Percentiles rank a stretch among this genome's conserved stretches.
Conservation (phyloP, 345 rosid species). For the Gossypium anomalum region DNA sequence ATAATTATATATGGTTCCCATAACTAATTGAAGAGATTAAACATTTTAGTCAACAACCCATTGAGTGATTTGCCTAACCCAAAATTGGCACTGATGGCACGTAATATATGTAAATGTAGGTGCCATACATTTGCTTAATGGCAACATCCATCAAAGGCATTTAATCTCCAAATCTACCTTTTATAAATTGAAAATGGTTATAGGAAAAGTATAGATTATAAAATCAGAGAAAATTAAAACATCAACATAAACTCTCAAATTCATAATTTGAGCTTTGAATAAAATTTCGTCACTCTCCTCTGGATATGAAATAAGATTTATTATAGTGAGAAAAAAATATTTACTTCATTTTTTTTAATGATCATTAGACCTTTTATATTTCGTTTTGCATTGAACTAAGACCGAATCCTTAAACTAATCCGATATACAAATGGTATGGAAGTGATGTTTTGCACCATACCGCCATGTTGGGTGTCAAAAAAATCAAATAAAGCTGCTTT, state of each 20-base stretch:
- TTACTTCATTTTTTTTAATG: no score
- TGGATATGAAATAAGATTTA: neutral
- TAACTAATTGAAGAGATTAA: neutral
- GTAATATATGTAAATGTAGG: neutral
- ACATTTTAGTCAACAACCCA: neutral
- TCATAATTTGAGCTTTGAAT: no score
- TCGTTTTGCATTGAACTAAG: neutral
- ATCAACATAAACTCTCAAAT: no score
- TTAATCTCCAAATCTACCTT: neutral
- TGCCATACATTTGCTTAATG: conserved; percentile 5
- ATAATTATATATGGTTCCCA: neutral
- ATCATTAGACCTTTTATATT: no score
- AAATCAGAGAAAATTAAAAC: no score
- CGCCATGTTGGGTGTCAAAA: neutral
- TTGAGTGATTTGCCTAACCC: neutral
- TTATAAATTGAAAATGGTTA: neutral
- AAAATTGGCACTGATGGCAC: neutral
- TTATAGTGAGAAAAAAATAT: no score
- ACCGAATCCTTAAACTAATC: neutral
- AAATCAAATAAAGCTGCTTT: neutral
- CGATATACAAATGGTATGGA: neutral
- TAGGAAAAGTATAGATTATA: neutral
- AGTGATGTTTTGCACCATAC: neutral
- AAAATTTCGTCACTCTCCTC: neutral
- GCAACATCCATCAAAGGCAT: neutral